A percentile compares a stretch with the other conserved stretches of the same genome.
Evolutionary conservation across 345 rosid genomes (phyloP).

Genomic region (Rhizophora mangle): DNA sequence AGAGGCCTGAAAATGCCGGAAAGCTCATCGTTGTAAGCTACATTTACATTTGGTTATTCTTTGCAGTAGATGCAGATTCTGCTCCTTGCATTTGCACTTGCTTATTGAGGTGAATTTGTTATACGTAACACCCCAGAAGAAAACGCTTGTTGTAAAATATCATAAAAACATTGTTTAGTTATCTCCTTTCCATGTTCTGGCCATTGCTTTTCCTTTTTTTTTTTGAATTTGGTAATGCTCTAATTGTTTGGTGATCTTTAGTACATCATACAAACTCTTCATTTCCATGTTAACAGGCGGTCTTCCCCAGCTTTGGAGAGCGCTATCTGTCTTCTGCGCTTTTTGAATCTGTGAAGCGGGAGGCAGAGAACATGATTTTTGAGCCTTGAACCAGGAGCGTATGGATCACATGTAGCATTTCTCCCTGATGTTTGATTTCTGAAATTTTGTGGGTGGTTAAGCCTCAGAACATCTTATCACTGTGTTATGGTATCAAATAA

Average conservation of each 20-base stretch:
- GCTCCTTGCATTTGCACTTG: not conserved
- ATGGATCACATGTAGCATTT: not conserved
- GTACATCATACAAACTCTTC: not conserved
- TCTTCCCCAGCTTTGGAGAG: constrained; percentile 73
- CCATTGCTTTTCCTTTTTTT: too few relatives aligned
- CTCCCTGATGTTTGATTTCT: too few relatives aligned
- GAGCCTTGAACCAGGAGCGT: constrained; percentile 20
- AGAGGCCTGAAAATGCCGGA: constrained; percentile 51
- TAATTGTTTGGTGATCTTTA: not conserved
- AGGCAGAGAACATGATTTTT: constrained; percentile 52
- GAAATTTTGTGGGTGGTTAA: too few relatives aligned
- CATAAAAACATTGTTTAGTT: too few relatives aligned
- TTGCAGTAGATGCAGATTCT: not conserved
- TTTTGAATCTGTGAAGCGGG: constrained; percentile 52
- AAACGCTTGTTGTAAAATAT: too few relatives aligned
- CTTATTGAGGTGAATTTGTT: too few relatives aligned
- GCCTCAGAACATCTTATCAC: too few relatives aligned
- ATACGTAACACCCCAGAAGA: too few relatives aligned
- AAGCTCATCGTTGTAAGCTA: constrained; percentile 54
- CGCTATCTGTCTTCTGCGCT: constrained; percentile 60
- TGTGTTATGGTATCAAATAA: too few relatives aligned
- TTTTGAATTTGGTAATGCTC: too few relatives aligned
- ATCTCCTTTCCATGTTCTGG: too few relatives aligned
- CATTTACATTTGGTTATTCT: too few relatives aligned
- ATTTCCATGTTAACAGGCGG: constrained; percentile 35